Evolutionary conservation across 2,329 filamentous ascomycete genomes (phyloP).

Genomic region (Aspergillus felis): DNA sequence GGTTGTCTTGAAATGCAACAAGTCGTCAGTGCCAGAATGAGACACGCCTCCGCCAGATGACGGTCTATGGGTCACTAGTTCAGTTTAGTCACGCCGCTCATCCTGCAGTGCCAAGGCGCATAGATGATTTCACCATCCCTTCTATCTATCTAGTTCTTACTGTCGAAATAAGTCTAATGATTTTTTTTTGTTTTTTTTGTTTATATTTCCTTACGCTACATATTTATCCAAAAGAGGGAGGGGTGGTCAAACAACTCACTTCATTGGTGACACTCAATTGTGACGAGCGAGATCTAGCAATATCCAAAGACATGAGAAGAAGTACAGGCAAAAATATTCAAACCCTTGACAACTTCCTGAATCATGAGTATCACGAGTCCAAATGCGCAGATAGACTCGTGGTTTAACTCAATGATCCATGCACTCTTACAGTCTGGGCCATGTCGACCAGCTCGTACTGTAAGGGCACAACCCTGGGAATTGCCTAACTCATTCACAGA

Average conservation of each 20-base stretch:
- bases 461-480: not conserved
- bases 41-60: not conserved
- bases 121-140: not conserved
- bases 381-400: not conserved
- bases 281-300: not conserved
- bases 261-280: not conserved
- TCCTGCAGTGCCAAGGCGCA: not conserved
- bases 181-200: not conserved
- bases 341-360: not conserved
- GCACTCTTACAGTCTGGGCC: not conserved
- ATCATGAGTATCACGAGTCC: not conserved
- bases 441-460: not conserved
- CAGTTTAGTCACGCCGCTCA: not conserved
- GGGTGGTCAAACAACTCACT: not conserved
- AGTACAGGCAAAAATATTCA: not conserved
- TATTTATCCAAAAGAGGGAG: not conserved
- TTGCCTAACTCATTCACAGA: not conserved
- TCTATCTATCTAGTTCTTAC: too few species aligned
- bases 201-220: not conserved
- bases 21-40: not conserved
- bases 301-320: not conserved
- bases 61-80: not conserved
- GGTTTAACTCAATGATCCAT: not conserved
- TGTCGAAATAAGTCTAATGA: not conserved
- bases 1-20: conserved; percentile 5